Percentiles rank a stretch among this genome's conserved stretches.
Conservation (phyloP, 176 grass and related monocot genomes). For the Carex scoparia region DNA sequence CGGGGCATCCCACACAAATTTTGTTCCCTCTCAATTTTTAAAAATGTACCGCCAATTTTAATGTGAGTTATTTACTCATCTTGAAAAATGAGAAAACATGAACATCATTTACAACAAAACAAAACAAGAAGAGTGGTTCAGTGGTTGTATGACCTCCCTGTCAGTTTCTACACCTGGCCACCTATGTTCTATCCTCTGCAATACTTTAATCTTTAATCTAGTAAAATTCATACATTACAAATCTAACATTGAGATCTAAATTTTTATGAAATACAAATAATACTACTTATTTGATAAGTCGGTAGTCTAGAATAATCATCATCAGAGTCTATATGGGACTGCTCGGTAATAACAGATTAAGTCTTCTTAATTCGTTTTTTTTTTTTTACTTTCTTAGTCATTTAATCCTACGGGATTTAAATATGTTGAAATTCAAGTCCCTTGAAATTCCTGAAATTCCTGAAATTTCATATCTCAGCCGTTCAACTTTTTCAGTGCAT, state of each 20-base stretch:
- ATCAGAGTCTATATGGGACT: not conserved
- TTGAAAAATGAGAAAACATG: not conserved
- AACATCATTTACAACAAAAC: not conserved
- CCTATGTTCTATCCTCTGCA: not conserved
- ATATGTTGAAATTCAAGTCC: too few relatives aligned
- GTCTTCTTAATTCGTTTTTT: too few relatives aligned
- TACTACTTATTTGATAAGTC: not conserved
- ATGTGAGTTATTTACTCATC: not conserved
- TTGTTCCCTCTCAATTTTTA: constrained; percentile 10
- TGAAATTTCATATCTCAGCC: too few relatives aligned
- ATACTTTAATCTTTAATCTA: not conserved
- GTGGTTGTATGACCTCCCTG: constrained; percentile 8
- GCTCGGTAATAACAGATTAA: too few relatives aligned
- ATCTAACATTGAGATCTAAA: not conserved
- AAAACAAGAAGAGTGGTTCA: not conserved
- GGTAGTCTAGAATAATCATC: not conserved
- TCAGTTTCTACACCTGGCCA: not conserved
- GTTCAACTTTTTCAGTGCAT: too few relatives aligned
- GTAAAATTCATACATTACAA: too few relatives aligned
- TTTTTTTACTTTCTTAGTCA: too few relatives aligned
- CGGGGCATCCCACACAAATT: not conserved
- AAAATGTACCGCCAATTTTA: constrained; percentile 28
- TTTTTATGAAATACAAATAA: not conserved
- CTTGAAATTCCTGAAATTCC: too few relatives aligned
- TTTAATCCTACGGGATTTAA: too few relatives aligned